phyloP scores from a whole-genome alignment of 192 early-diverging fungal genomes.

The Coemansia erecta region DNA sequence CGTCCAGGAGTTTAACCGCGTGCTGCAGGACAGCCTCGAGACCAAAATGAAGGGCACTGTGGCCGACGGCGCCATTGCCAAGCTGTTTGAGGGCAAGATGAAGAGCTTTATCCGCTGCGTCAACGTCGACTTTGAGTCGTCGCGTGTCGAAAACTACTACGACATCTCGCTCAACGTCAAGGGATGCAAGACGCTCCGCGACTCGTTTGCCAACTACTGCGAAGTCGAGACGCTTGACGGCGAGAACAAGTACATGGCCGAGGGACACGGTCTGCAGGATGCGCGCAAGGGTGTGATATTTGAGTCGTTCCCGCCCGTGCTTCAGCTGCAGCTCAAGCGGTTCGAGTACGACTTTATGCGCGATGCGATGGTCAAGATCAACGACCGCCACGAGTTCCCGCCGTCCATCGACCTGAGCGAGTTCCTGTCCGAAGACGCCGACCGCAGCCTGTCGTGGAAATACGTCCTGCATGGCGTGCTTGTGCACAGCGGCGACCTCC shows the following conservation, averaged over 20 bases:
- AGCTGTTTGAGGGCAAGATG: slow-evolving; percentile 95
- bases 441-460: slow-evolving; percentile 62
- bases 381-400: slow-evolving; percentile 96
- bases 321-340: slow-evolving; percentile 94
- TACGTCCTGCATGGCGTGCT: slow-evolving; percentile 94
- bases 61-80: slow-evolving; percentile 87
- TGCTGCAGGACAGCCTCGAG: slow-evolving; percentile 95
- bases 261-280: slow-evolving; percentile 91
- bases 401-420: slow-evolving; percentile 78
- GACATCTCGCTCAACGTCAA: slow-evolving; percentile 98
- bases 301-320: slow-evolving; percentile 84
- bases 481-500: slow-evolving; percentile 90
- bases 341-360: slow-evolving; percentile 96
- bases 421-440: slow-evolving; percentile 70
- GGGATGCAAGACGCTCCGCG: slow-evolving; percentile 78
- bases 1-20: slow-evolving; percentile 97
- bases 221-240: slow-evolving; percentile 91
- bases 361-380: slow-evolving; percentile 93
- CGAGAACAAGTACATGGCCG: slow-evolving; percentile 95
- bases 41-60: slow-evolving; percentile 96
- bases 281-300: slow-evolving; percentile 97
- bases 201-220: slow-evolving; percentile 90
- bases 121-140: slow-evolving; percentile 92
- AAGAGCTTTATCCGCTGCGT: slow-evolving; percentile 97
- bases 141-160: slow-evolving; percentile 92